Percentiles rank a stretch among this genome's conserved stretches.
phyloP scores from a whole-genome alignment of 2,329 filamentous ascomycete genomes.

The Hypomyces perniciosus region DNA sequence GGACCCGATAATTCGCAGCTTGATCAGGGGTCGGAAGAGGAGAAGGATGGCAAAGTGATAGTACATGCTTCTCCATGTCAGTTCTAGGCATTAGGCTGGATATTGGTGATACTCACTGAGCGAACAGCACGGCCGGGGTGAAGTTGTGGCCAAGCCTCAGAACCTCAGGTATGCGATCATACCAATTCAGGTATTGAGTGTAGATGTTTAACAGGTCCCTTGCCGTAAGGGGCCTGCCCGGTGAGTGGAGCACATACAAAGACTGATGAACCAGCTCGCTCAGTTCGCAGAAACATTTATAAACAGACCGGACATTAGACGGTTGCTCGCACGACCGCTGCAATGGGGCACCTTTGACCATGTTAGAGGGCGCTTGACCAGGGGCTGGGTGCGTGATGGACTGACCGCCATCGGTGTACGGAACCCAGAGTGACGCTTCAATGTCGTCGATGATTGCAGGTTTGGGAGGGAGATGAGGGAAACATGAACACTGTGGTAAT shows the following conservation, averaged over 20 bases:
- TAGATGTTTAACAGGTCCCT: constrained; percentile 59
- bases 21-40: constrained; percentile 69
- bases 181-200: constrained; percentile 66
- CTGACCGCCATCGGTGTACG: constrained; percentile 53
- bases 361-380: constrained; percentile 1
- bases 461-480: constrained; percentile 51
- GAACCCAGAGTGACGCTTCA: constrained; percentile 55
- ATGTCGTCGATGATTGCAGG: constrained; percentile 55
- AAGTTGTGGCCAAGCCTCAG: constrained; percentile 62
- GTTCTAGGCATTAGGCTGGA: no score
- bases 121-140: constrained; percentile 65
- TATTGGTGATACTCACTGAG: constrained; percentile 52
- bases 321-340: constrained; percentile 54
- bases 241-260: constrained; percentile 66
- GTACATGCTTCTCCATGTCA: constrained; percentile 49
- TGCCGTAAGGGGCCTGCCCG: constrained; percentile 58
- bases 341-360: constrained; percentile 40
- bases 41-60: constrained; percentile 65
- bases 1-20: constrained; percentile 55
- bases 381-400: constrained; percentile 8
- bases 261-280: constrained; percentile 69
- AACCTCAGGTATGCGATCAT: constrained; percentile 58
- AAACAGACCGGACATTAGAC: constrained; percentile 62
- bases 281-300: constrained; percentile 63
- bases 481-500: constrained; percentile 53